These are phyloP conservation scores for Backusella psychrophila DNA, from an alignment of 192 early-diverging fungal genomes.

Conservation along the genomic window DNA sequence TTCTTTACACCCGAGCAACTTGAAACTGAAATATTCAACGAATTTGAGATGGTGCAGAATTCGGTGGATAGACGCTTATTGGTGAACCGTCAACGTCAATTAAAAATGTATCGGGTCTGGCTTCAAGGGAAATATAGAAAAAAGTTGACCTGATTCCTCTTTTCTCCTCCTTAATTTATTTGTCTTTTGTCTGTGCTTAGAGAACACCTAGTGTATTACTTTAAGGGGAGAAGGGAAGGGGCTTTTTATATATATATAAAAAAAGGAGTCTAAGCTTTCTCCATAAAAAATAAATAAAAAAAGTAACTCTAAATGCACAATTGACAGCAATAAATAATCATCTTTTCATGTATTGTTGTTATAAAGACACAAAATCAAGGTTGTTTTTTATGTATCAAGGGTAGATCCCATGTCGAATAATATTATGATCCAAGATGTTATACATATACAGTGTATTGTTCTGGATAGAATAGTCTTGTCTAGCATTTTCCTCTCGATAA, in stretches of 20 bases:
- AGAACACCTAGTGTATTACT: neutral
- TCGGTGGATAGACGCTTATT: constrained; percentile 90
- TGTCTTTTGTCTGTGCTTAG: constrained; percentile 3
- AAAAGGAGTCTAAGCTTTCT: neutral
- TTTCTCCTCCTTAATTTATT: constrained; percentile 10
- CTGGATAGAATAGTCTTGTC: neutral
- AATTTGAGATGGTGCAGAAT: constrained; percentile 75
- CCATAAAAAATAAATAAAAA: neutral
- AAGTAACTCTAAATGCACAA: neutral
- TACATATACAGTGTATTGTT: neutral
- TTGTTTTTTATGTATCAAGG: neutral
- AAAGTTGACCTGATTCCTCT: neutral
- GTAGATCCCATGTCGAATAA: no score
- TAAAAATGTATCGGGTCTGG: constrained; percentile 99
- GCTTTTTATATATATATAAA: neutral
- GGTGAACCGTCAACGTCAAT: constrained; percentile 85
- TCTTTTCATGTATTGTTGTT: neutral
- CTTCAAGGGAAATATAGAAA: constrained; percentile 96
- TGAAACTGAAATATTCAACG: constrained; percentile 41
- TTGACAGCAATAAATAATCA: neutral
- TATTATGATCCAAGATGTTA: no score
- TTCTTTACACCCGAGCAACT: constrained; percentile 76
- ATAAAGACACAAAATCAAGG: neutral
- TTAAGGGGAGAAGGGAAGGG: neutral
- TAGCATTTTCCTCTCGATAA: neutral